A percentile compares a stretch with the other conserved stretches of the same genome.
These are phyloP conservation scores for Drechslerella coelobrocha DNA, from an alignment of 2,329 filamentous ascomycete genomes.

Conservation along the genomic window DNA sequence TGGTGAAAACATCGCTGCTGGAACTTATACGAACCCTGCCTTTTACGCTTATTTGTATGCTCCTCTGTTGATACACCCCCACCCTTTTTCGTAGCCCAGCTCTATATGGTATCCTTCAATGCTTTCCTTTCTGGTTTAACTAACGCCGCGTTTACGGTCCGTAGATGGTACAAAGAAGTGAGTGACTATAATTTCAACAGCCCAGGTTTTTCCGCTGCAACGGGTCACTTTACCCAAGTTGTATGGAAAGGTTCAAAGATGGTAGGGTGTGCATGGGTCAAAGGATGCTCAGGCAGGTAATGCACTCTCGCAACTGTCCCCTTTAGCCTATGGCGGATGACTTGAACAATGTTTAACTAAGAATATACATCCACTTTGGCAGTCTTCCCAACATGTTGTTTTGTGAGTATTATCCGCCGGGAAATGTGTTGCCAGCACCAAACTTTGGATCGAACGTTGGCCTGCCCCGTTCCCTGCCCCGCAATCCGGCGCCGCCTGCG, in stretches of 20 bases:
- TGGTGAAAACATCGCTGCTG: constrained; percentile 43
- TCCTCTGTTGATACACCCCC: too few relatives aligned
- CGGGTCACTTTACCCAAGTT: constrained; percentile 76
- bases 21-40: constrained; percentile 31
- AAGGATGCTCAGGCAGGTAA: constrained; percentile 30
- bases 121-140: too few relatives aligned
- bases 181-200: constrained; percentile 66
- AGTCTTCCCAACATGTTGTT: constrained; percentile 38
- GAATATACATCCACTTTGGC: too few relatives aligned
- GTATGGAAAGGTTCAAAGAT: constrained; percentile 71
- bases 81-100: too few relatives aligned
- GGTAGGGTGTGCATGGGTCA: constrained; percentile 65
- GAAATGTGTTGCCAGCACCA: constrained; percentile 35
- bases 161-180: constrained; percentile 58
- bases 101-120: too few relatives aligned
- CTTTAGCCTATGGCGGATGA: not conserved
- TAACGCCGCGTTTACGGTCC: too few relatives aligned
- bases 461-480: not conserved
- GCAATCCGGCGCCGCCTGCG: constrained; percentile 16
- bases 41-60: constrained; percentile 31
- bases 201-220: constrained; percentile 66
- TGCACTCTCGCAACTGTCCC: not conserved
- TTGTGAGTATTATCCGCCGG: constrained; percentile 36
- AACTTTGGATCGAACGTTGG: constrained; percentile 33
- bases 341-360: not conserved